Evolutionary conservation across 2,329 filamentous ascomycete species (phyloP), one percentile per base, ranked within the genome.

Genomic region (Aspergillus fischeri): DNA sequence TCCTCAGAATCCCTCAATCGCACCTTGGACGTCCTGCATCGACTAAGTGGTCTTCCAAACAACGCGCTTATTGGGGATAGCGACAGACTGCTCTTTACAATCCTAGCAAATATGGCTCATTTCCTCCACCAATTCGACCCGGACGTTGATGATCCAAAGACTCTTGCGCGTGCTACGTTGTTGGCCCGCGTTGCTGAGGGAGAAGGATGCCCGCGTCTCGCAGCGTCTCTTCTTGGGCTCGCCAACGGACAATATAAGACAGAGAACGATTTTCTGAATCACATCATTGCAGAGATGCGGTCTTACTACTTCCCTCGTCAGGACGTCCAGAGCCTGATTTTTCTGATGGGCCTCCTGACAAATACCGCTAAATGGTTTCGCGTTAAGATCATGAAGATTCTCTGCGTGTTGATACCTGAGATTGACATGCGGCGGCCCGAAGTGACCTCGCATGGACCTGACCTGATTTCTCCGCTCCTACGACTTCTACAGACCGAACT

Each of bases 371-470:
- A 90, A 2, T 97, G 92, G 90, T 90, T 97, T 73, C 95, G 96
- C 71, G 80, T 92, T 47, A 93, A 94, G 77, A 92, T 90, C 0
- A 96, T 99, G 90, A 88, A 91, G 59, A 86, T 97, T 11, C 83
- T 99, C 0, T 90, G 90, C 67, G 83, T 90, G 21, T 79, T 96
- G 58, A 89, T 99, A 49, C 91, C 92, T 0, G 88, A 93, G 53
- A 89, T 97, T 32, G 92, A 99, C 69, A 96, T 97, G 89, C 87
- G 88, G 55, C 92, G 92, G 66, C 86, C 89, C 0, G 92, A 96
- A 63, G 90, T 99, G 61, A 89, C 92, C 4, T 88, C 86, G 7
- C 92, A 97, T 72, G 93, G 94, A 0, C 92, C 93, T 1, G 95
- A 99, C 74, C 82, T 99, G 50, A 96, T 99, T 55, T 97, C 94